These are phyloP conservation scores for Kwoniella dejecticola DNA, from an alignment of 768 basidiomycete genomes.

Conservation along the genomic window DNA sequence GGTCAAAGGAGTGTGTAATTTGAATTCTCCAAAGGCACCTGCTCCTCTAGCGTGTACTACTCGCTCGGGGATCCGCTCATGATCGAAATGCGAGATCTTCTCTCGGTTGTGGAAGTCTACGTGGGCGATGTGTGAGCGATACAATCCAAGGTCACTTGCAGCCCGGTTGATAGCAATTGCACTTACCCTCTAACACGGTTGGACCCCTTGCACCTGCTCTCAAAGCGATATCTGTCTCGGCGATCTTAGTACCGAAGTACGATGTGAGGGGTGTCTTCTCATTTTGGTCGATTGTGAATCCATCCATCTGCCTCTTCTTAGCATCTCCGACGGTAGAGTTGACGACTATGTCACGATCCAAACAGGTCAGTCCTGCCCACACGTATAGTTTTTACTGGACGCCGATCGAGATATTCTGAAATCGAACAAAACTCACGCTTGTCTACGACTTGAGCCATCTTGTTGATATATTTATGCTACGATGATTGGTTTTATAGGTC, in stretches of 20 bases:
- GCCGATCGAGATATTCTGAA: no score
- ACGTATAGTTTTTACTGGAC: no score
- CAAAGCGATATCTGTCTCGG: conserved; percentile 53
- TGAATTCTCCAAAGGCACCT: conserved; percentile 78
- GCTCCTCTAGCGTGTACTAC: conserved; percentile 58
- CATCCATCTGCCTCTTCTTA: conserved; percentile 51
- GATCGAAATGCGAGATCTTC: conserved; percentile 78
- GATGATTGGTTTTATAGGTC: not conserved
- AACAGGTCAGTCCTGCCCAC: no score
- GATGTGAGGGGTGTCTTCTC: conserved; percentile 43
- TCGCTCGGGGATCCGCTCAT: conserved; percentile 87
- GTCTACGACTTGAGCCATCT: conserved; percentile 23
- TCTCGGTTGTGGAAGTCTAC: conserved; percentile 66
- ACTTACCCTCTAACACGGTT: conserved; percentile 61
- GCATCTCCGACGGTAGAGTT: conserved; percentile 51
- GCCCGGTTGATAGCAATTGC: conserved; percentile 9
- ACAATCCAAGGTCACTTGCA: no score
- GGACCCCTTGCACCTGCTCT: conserved; percentile 63
- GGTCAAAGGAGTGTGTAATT: conserved; percentile 68
- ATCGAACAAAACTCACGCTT: conserved; percentile 23
- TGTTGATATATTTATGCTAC: conserved; percentile 11
- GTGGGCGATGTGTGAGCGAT: no score
- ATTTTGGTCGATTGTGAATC: conserved; percentile 36
- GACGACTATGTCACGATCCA: no score
- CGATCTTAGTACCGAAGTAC: conserved; percentile 53